Conservation (phyloP, 2,329 filamentous ascomycete species). For the Phyllachora maydis region DNA sequence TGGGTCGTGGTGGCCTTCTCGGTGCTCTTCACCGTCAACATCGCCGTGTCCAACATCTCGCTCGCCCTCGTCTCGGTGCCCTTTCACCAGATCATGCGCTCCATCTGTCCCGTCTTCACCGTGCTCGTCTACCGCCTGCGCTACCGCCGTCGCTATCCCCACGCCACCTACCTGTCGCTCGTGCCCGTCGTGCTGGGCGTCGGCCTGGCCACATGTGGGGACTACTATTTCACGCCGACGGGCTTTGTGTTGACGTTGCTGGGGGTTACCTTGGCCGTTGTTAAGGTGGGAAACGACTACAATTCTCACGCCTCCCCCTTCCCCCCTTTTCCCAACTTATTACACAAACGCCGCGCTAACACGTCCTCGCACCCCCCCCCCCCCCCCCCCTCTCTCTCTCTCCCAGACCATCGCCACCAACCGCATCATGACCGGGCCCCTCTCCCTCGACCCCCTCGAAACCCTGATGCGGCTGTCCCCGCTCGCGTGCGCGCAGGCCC, state of each 20-base stretch:
- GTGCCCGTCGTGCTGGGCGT: conserved; percentile 39
- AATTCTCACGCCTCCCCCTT: too few species aligned
- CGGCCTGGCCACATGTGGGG: conserved; percentile 36
- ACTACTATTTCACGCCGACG: conserved; percentile 38
- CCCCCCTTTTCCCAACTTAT: conserved; percentile 1
- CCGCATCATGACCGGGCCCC: conserved; percentile 39
- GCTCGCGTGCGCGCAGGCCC: conserved; percentile 32
- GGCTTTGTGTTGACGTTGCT: conserved; percentile 33
- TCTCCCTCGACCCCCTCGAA: conserved; percentile 35
- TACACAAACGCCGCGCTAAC: background rate
- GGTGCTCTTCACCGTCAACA: conserved; percentile 39
- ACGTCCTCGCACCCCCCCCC: background rate
- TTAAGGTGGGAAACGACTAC: conserved; percentile 28
- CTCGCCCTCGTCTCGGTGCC: conserved; percentile 30
- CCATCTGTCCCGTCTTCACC: conserved; percentile 39
- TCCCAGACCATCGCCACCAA: conserved; percentile 37
- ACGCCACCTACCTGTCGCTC: conserved; percentile 35
- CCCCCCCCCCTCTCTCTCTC: too few species aligned
- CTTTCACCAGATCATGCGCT: conserved; percentile 44
- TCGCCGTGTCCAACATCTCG: conserved; percentile 43
- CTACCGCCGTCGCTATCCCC: conserved; percentile 32
- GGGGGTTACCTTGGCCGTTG: conserved; percentile 29
- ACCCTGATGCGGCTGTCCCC: conserved; percentile 42
- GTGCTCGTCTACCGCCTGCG: conserved; percentile 37
- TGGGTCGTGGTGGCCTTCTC: conserved; percentile 36